These are phyloP conservation scores for Vitis labrusca DNA, from an alignment of 164 flowering plant genomes.

Conservation along the genomic window DNA sequence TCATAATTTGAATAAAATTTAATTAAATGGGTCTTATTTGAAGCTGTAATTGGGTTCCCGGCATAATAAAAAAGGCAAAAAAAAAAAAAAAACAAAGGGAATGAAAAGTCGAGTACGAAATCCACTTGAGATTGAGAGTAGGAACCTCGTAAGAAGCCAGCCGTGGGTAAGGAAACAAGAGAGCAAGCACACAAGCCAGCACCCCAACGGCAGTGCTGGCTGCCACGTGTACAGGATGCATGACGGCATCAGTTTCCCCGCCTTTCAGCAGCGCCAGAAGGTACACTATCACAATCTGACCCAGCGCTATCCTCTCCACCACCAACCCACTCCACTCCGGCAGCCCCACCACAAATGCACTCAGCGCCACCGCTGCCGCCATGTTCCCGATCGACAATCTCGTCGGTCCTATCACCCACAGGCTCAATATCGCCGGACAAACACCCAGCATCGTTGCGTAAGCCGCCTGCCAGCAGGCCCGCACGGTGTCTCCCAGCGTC, in stretches of 20 bases:
- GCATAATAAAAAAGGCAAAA: not conserved
- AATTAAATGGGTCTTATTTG: no score
- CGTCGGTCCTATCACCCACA: slow-evolving; percentile 65
- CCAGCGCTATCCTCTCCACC: slow-evolving; percentile 66
- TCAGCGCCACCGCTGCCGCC: slow-evolving; percentile 47
- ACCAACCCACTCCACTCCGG: slow-evolving; percentile 53
- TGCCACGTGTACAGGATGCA: slow-evolving; percentile 70
- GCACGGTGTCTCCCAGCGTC: slow-evolving; percentile 63
- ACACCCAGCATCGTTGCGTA: slow-evolving; percentile 58
- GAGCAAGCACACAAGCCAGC: slow-evolving; percentile 61
- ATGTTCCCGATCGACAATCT: slow-evolving; percentile 27
- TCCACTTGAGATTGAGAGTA: no score
- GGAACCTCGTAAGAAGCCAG: slow-evolving; percentile 62
- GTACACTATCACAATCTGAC: slow-evolving; percentile 67
- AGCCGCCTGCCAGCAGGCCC: slow-evolving; percentile 58
- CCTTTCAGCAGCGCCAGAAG: slow-evolving; percentile 44
- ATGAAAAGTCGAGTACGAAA: not conserved
- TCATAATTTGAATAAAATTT: no score
- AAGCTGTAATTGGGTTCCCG: no score
- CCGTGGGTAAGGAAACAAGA: slow-evolving; percentile 65
- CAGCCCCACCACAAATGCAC: slow-evolving; percentile 52
- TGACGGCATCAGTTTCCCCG: slow-evolving; percentile 31
- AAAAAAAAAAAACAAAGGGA: slow-evolving; percentile 5
- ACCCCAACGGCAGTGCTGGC: slow-evolving; percentile 71
- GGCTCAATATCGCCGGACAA: slow-evolving; percentile 52